Conservation (phyloP, 1,284 basidiomycete genomes). For the Ganoderma sinense region DNA sequence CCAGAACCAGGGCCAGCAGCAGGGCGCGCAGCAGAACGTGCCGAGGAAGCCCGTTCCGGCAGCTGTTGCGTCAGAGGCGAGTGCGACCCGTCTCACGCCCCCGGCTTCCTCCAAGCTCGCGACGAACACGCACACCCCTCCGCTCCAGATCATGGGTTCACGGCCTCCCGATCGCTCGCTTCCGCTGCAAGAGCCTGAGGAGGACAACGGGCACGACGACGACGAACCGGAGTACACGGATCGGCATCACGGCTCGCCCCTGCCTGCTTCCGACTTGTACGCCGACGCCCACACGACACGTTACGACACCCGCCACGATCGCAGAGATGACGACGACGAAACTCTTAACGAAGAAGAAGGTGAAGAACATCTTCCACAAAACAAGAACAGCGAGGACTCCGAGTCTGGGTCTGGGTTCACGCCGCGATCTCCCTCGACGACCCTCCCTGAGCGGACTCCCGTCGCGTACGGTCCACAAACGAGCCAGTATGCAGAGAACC, state of each 20-base stretch:
- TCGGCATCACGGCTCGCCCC: slow-evolving; percentile 52
- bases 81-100: slow-evolving; percentile 48
- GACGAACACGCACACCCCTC: slow-evolving; percentile 60
- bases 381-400: slow-evolving; percentile 42
- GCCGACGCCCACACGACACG: slow-evolving; percentile 51
- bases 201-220: slow-evolving; percentile 53
- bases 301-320: slow-evolving; percentile 40
- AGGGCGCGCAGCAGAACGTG: slow-evolving; percentile 40
- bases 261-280: slow-evolving; percentile 63
- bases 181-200: slow-evolving; percentile 78
- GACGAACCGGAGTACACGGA: slow-evolving; percentile 44
- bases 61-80: slow-evolving; percentile 28
- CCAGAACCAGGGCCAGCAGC: slow-evolving; percentile 40
- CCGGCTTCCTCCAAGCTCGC: slow-evolving; percentile 48
- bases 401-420: slow-evolving; percentile 57
- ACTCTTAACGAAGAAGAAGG: slow-evolving; percentile 55
- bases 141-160: slow-evolving; percentile 57
- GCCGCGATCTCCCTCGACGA: slow-evolving; percentile 72
- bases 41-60: slow-evolving; percentile 35
- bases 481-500: slow-evolving; percentile 35
- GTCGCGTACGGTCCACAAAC: slow-evolving; percentile 31
- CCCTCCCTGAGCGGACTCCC: slow-evolving; percentile 55
- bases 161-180: slow-evolving; percentile 78
- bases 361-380: slow-evolving; percentile 42
- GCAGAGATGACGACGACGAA: slow-evolving; percentile 52